phyloP scores from a whole-genome alignment of 2,329 filamentous ascomycete genomes.

The Pyrenochaeta sp. region DNA sequence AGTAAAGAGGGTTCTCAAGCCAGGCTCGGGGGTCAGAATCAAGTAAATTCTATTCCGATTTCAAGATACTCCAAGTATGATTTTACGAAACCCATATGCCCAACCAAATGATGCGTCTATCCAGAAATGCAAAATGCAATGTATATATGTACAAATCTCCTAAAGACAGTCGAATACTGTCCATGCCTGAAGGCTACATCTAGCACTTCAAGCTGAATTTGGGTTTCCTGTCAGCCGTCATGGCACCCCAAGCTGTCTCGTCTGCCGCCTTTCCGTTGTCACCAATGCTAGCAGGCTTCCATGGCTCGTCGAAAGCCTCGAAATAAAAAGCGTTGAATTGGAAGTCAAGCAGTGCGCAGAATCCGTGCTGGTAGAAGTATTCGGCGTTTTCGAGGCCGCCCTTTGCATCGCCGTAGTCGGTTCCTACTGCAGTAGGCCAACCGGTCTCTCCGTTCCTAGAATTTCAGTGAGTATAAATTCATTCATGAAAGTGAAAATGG shows the following conservation, averaged over 20 bases:
- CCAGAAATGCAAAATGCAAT: too few relatives aligned
- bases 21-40: too few relatives aligned
- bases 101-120: too few relatives aligned
- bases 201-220: conserved; percentile 64
- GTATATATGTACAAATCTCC: too few relatives aligned
- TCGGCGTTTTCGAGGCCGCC: conserved; percentile 67
- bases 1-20: too few relatives aligned
- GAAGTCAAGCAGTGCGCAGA: conserved; percentile 71
- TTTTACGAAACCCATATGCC: too few relatives aligned
- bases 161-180: too few relatives aligned
- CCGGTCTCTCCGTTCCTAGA: conserved; percentile 32
- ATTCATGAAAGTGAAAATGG: not conserved
- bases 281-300: conserved; percentile 71
- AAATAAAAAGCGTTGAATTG: conserved; percentile 76
- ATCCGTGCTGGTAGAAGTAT: conserved; percentile 66
- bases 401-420: conserved; percentile 67
- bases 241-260: conserved; percentile 75
- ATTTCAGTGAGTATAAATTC: conserved; percentile 1
- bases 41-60: too few relatives aligned
- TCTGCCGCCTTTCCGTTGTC: conserved; percentile 67
- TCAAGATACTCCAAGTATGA: too few relatives aligned
- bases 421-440: conserved; percentile 56
- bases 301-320: conserved; percentile 76
- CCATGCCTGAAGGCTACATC: too few relatives aligned
- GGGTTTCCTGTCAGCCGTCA: conserved; percentile 63